Percentiles rank a stretch among this genome's conserved stretches.
These are phyloP conservation scores for Globisporangium megalacanthum DNA, from an alignment of 352 stramenopile genomes.

Conservation along the genomic window DNA sequence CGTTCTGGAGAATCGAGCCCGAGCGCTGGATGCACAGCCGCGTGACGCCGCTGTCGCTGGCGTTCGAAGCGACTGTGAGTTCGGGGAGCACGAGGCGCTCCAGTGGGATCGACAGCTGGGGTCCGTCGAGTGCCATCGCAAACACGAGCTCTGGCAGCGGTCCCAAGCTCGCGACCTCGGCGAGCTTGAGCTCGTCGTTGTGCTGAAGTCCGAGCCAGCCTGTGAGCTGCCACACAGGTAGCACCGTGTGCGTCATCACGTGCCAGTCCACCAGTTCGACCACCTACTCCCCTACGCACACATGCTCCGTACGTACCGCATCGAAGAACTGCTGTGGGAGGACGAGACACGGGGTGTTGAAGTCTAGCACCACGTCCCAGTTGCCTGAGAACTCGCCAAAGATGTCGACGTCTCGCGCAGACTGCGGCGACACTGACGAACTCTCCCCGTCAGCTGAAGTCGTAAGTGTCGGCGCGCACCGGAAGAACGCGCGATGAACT, in stretches of 20 bases:
- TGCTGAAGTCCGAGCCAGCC: slow-evolving; percentile 45
- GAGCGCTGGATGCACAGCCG: slow-evolving; percentile 52
- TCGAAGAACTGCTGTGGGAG: slow-evolving; percentile 64
- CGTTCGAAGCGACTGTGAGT: slow-evolving; percentile 9
- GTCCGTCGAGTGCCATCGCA: slow-evolving; percentile 30
- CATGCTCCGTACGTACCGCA: slow-evolving; percentile 15
- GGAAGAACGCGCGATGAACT: slow-evolving; percentile 46
- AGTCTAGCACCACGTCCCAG: slow-evolving; percentile 57
- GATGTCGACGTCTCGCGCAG: slow-evolving; percentile 18
- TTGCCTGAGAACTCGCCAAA: slow-evolving; percentile 51
- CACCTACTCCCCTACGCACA: no score
- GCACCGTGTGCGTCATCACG: no score
- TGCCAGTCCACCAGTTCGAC: no score
- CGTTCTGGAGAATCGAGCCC: slow-evolving; percentile 47
- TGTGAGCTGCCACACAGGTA: slow-evolving; percentile 24
- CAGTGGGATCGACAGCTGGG: slow-evolving; percentile 32
- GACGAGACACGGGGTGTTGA: slow-evolving; percentile 49
- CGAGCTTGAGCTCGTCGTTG: slow-evolving; percentile 37
- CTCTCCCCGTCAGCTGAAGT: neutral
- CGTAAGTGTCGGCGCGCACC: slow-evolving; percentile 9
- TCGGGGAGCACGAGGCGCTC: slow-evolving; percentile 34
- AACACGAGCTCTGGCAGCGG: slow-evolving; percentile 39
- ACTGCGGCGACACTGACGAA: neutral
- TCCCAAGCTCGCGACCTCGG: slow-evolving; percentile 23
- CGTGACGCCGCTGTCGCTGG: slow-evolving; percentile 1